Evolutionary conservation across 257 asterid genomes (phyloP).

Genomic region (Plantago elongata): DNA sequence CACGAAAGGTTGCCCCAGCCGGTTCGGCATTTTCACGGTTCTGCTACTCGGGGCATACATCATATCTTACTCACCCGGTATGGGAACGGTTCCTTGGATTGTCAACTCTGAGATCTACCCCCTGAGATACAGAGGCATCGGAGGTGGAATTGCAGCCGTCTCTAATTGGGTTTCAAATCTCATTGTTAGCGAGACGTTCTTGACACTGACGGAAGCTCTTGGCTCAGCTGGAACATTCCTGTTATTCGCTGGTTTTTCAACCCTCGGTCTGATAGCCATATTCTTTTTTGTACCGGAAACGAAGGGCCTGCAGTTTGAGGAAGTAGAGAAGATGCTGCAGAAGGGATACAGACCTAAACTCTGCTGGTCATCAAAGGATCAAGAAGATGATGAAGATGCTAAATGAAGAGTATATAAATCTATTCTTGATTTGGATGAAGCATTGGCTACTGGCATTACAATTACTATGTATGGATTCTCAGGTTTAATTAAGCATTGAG

Average conservation of each 20-base stretch:
- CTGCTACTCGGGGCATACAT: conserved; percentile 56
- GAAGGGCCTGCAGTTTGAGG: conserved; percentile 70
- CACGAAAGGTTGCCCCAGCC: conserved; percentile 72
- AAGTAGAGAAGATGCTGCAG: conserved; percentile 71
- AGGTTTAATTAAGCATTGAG: too few relatives aligned
- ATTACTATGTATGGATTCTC: too few relatives aligned
- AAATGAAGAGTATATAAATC: neutral
- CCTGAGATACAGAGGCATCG: conserved; percentile 54
- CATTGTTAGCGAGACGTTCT: conserved; percentile 66
- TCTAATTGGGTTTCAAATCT: conserved; percentile 72
- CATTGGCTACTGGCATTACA: too few relatives aligned
- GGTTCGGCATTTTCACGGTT: conserved; percentile 54
- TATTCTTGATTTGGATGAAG: neutral
- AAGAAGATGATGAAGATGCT: conserved; percentile 15
- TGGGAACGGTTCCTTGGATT: conserved; percentile 79
- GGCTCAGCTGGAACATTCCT: conserved; percentile 69
- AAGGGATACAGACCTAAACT: conserved; percentile 54
- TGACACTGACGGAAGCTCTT: conserved; percentile 53
- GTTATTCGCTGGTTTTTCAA: conserved; percentile 66
- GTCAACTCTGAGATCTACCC: conserved; percentile 87
- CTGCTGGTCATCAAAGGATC: conserved; percentile 25
- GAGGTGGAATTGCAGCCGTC: conserved; percentile 88
- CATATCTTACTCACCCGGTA: conserved; percentile 64
- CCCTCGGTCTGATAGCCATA: conserved; percentile 46
- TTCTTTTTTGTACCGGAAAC: conserved; percentile 76